phyloP scores from a whole-genome alignment of 176 grass and related monocot genomes.

The Ensete glaucum region DNA sequence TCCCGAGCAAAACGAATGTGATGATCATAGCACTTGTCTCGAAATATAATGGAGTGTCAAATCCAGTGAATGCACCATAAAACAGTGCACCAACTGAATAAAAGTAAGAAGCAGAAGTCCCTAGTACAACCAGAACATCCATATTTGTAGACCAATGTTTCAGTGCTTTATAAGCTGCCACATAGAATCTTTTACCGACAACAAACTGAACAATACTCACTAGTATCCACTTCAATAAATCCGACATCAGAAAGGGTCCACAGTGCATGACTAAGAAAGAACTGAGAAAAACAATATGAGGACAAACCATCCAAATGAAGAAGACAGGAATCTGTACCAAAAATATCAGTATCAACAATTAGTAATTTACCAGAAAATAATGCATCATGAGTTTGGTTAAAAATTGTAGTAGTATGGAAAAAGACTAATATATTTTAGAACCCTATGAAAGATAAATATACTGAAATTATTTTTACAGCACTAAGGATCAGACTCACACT shows the following conservation, averaged over 20 bases:
- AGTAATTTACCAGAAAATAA: conserved; percentile 13
- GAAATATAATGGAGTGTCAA: conserved; percentile 71
- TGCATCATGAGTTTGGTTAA: neutral
- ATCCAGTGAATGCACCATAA: conserved; percentile 64
- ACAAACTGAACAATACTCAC: conserved; percentile 51
- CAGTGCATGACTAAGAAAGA: conserved; percentile 56
- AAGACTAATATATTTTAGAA: neutral
- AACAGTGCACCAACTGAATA: conserved; percentile 82
- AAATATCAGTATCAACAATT: conserved; percentile 9
- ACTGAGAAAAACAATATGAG: conserved; percentile 54
- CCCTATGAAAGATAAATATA: neutral
- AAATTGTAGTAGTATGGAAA: neutral
- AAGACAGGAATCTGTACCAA: conserved; percentile 91
- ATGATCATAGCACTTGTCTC: conserved; percentile 99
- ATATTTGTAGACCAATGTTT: conserved; percentile 94
- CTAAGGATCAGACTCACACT: conserved; percentile 56
- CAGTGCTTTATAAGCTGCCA: conserved; percentile 24
- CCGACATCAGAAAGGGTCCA: conserved; percentile 67
- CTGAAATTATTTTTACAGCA: neutral
- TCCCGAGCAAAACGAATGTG: conserved; percentile 89
- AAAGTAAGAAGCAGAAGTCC: conserved; percentile 79
- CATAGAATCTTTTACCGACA: conserved; percentile 20
- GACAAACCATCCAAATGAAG: conserved; percentile 80
- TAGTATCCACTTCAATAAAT: conserved; percentile 77
- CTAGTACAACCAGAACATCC: conserved; percentile 93